Evolutionary conservation across 1,139 yeast genomes (phyloP).

Genomic region (Debaryomycetaceae sp.): DNA sequence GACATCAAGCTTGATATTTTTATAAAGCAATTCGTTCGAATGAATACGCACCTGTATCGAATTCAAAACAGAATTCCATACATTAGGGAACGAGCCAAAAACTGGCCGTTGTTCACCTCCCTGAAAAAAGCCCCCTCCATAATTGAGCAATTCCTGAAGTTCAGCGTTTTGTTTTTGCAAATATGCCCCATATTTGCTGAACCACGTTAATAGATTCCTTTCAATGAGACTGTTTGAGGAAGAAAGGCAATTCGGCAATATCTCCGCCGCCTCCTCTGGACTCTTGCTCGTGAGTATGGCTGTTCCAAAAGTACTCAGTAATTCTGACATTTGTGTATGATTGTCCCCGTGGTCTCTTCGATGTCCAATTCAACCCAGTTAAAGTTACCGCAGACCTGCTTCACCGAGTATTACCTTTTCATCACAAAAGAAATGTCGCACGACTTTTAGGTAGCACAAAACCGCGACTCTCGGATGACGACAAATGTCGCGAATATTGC

Average conservation of each 20-base stretch:
- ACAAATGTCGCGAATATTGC: not conserved
- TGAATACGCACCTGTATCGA: constrained; percentile 53
- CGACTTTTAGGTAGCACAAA: not conserved
- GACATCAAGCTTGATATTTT: constrained; percentile 53
- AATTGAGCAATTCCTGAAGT: constrained; percentile 44
- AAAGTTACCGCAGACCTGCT: too few relatives aligned
- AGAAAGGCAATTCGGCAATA: constrained; percentile 34
- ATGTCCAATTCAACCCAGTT: not conserved
- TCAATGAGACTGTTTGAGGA: constrained; percentile 20
- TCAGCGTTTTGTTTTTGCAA: constrained; percentile 50
- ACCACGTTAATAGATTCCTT: constrained; percentile 49
- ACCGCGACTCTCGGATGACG: not conserved
- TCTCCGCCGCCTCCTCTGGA: constrained; percentile 41
- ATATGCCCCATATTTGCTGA: constrained; percentile 49
- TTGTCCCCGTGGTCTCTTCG: not conserved
- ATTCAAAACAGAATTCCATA: constrained; percentile 57
- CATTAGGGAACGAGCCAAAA: constrained; percentile 51
- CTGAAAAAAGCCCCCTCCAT: constrained; percentile 39
- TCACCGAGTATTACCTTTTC: too few relatives aligned
- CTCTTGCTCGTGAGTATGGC: constrained; percentile 42
- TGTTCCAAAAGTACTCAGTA: constrained; percentile 30
- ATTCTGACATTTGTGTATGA: constrained; percentile 18
- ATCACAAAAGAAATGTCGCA: not conserved
- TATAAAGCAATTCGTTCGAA: constrained; percentile 49
- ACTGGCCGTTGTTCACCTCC: constrained; percentile 33